phyloP scores from a whole-genome alignment of 768 basidiomycete species.

The Tricholoma furcatifolium region DNA sequence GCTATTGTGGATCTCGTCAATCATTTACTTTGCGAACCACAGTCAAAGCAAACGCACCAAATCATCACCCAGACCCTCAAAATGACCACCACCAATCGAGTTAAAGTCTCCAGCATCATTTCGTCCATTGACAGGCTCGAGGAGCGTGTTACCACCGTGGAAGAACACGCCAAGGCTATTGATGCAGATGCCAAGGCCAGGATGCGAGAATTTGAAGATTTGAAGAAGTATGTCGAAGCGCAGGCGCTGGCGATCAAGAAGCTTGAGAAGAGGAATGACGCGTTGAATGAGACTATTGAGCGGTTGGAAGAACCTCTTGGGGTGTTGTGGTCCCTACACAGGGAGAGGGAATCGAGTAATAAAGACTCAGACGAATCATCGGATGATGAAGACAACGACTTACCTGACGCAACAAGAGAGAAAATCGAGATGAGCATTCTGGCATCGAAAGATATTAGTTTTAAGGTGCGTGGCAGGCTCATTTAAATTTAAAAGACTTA shows the following conservation, averaged over 20 bases:
- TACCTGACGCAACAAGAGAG: background rate
- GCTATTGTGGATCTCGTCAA: too few relatives aligned
- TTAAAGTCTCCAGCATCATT: background rate
- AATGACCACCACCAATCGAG: background rate
- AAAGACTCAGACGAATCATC: background rate
- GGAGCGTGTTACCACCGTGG: background rate
- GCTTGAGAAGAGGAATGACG: background rate
- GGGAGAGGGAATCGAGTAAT: background rate
- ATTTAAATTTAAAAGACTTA: too few relatives aligned
- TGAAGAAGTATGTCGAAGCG: background rate
- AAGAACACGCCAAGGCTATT: background rate
- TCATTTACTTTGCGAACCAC: too few relatives aligned
- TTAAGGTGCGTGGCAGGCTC: background rate
- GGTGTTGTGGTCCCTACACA: too few relatives aligned
- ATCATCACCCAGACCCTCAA: too few relatives aligned
- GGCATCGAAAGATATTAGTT: background rate
- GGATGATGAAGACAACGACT: background rate
- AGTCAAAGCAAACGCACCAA: too few relatives aligned
- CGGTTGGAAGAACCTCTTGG: too few relatives aligned
- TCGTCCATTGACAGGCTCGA: background rate
- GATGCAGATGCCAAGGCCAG: background rate
- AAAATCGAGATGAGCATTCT: background rate
- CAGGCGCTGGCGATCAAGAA: background rate
- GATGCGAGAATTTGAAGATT: background rate
- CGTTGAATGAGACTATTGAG: too few relatives aligned